These are phyloP conservation scores for Neocallimastix lanati DNA, from an alignment of 192 early-diverging fungal genomes.

Conservation along the genomic window DNA sequence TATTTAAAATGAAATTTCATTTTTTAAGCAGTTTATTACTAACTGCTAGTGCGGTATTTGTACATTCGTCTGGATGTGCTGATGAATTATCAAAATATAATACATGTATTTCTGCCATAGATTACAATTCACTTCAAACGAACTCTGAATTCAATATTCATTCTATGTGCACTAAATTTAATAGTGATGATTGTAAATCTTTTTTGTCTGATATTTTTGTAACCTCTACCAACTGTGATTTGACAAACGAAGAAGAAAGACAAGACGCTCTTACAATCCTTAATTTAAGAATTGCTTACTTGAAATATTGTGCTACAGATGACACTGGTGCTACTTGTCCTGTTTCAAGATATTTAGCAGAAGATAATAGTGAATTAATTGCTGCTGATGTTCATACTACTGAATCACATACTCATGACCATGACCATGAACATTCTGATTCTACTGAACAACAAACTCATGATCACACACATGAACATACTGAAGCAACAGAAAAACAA, in stretches of 20 bases:
- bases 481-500: no score
- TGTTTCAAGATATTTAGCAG: background rate
- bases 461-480: background rate
- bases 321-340: background rate
- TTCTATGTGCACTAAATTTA: background rate
- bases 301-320: background rate
- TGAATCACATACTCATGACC: background rate
- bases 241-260: background rate
- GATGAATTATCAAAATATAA: background rate
- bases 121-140: background rate
- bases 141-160: background rate
- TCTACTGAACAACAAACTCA: background rate
- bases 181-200: background rate
- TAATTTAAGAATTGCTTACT: background rate
- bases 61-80: background rate
- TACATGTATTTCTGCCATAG: background rate
- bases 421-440: background rate
- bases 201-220: background rate
- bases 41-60: background rate
- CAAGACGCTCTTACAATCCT: background rate
- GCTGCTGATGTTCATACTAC: no score
- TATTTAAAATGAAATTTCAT: background rate
- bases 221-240: background rate
- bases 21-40: background rate
- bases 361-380: background rate